Base-by-base conservation (phyloP, 495 filamentous ascomycete species). In the Patellaria atrata region DNA sequence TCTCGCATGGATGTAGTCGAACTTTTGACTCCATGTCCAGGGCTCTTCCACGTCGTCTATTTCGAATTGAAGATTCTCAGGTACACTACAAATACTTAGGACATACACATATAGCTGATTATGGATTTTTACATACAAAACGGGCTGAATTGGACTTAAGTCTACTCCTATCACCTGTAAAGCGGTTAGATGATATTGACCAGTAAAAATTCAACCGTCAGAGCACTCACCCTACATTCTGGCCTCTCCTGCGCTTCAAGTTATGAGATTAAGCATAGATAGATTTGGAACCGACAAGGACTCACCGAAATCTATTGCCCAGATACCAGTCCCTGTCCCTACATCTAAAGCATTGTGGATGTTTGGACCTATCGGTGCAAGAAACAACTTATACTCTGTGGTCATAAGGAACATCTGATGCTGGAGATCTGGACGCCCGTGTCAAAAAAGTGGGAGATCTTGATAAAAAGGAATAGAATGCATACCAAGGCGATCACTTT, bases 231-330 rank as follows among this genome's bases (percentile, higher is more conserved):
- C n/a, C n/a, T n/a, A n/a, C n/a, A n/a, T n/a, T n/a, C n/a, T n/a
- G n/a, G n/a, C n/a, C n/a, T n/a, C n/a, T n/a, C n/a, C n/a, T n/a
- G n/a, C n/a, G n/a, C n/a, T n/a, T n/a, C n/a, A n/a, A n/a, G n/a
- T n/a, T n/a, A n/a, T n/a, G n/a, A n/a, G n/a, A n/a, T n/a, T n/a
- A n/a, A n/a, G n/a, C n/a, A n/a, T n/a, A n/a, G n/a, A n/a, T n/a
- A n/a, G n/a, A n/a, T n/a, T n/a, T n/a, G n/a, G n/a, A n/a, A n/a
- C n/a, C n/a, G n/a, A n/a, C n/a, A n/a, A n/a, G n/a, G n/a, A n/a
- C n/a, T n/a, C 36, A 30, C 30, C 44, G 35, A 48, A 40, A 16
- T 48, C 44, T 10, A 45, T 41, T 11, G 46, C 46, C 46, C 46
- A 49, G 13, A 49, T 45, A 1, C 46, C 46, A 2, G 5, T 42